These are phyloP conservation scores for Cryphonectria naterciae DNA, from an alignment of 2,329 filamentous ascomycete species.

Conservation along the genomic window DNA sequence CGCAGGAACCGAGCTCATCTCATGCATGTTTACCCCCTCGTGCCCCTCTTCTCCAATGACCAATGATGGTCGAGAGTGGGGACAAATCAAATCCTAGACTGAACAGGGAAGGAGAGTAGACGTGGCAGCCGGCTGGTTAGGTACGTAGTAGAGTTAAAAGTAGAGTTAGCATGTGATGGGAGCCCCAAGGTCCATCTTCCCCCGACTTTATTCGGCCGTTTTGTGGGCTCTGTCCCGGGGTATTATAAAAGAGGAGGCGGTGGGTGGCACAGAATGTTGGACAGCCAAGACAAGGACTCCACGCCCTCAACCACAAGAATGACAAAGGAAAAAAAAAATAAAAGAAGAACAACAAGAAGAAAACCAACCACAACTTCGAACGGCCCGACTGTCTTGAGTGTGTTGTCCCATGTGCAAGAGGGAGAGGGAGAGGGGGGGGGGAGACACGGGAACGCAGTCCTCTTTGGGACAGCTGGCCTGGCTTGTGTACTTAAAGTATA, in stretches of 20 bases:
- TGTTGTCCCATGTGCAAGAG: background rate
- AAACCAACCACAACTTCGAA: background rate
- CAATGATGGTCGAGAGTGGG: conserved; percentile 6
- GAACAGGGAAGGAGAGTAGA: conserved; percentile 7
- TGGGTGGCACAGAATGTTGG: background rate
- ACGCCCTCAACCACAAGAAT: background rate
- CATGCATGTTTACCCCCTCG: background rate
- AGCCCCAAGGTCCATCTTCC: background rate
- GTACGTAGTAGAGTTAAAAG: background rate
- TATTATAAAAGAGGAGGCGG: background rate
- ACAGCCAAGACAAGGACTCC: background rate
- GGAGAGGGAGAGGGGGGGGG: background rate
- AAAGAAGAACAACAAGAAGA: background rate
- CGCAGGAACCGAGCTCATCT: conserved; percentile 7
- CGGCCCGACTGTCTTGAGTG: background rate
- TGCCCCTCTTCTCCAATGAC: conserved; percentile 15
- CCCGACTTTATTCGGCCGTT: background rate
- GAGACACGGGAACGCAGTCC: background rate
- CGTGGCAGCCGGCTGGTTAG: conserved; percentile 6
- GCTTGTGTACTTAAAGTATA: background rate
- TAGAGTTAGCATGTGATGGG: background rate
- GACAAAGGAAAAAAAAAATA: background rate
- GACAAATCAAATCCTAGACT: conserved; percentile 16
- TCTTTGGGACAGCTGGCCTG: conserved; percentile 1
- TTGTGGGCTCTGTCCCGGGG: background rate